These are phyloP conservation scores for Mycena maculata DNA, from an alignment of 768 basidiomycete species.

Conservation along the genomic window DNA sequence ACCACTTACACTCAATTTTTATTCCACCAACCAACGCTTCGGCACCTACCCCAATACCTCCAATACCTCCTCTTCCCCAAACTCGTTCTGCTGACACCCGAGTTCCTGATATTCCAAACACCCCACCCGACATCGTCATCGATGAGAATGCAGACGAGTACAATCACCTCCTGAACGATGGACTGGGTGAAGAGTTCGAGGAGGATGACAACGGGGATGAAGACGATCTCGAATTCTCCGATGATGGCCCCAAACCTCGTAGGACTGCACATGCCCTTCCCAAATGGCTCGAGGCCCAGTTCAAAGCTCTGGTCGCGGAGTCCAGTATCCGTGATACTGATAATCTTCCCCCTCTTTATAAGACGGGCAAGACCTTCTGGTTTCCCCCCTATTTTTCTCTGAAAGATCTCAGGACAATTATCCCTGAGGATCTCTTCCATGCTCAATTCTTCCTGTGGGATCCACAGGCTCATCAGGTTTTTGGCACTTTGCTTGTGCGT, in stretches of 20 bases:
- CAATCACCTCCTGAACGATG: not conserved
- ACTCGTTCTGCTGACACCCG: not conserved
- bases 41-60: not conserved
- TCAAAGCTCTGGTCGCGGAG: not conserved
- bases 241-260: not conserved
- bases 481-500: no score
- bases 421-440: no score
- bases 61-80: not conserved
- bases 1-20: not conserved
- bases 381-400: slow-evolving; percentile 1
- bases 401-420: not conserved
- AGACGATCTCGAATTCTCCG: not conserved
- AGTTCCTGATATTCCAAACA: not conserved
- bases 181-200: not conserved
- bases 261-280: not conserved
- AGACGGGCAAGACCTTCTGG: not conserved
- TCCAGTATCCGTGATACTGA: not conserved
- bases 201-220: not conserved
- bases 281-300: not conserved
- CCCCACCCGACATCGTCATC: not conserved
- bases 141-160: not conserved
- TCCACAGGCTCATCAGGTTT: no score
- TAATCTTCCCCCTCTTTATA: not conserved
- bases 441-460: no score
- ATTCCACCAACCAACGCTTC: not conserved